Evolutionary conservation across 2,329 filamentous ascomycete species (phyloP), one percentile per base, ranked within the genome.

Genomic region (Diaporthe sp.): DNA sequence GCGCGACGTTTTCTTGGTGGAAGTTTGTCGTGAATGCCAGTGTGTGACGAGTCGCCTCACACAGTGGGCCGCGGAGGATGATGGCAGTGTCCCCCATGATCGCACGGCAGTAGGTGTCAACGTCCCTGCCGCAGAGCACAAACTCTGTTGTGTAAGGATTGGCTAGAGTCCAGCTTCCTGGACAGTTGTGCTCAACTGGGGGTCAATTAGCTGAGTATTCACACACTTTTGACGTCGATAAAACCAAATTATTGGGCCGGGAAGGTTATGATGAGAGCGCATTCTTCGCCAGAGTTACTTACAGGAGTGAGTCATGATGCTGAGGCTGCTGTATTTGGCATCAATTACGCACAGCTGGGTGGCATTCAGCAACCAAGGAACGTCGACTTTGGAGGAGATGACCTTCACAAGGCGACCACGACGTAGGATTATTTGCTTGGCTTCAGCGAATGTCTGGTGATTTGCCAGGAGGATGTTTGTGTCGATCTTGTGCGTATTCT

Each of bases 401-500:
- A 71, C 49, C 6, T 55, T 57, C 4, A 71, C 49, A 31, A 55
- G 49, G 8, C 31, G 67, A 22, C 22, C 67, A 12, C n/a, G 67
- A 12, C 67, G 67, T 12, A 71, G 22, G 8, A 71, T 44, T 3
- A 42, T 25, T 7, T 44, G 10, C 28, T 42, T 55, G 1, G n/a
- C 67, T 25, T 57, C 67, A 5, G 13, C n/a, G 8, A 71, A 31
- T 8, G 22, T 25, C n/a, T 42, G 67, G 15, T 34, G 46, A 22
- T 57, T 71, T 1, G 49, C 12, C 49, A 71, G 12, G 34, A 71
- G 49, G 4, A 71, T 31, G n/a, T 57, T 71, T 25, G 46, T 71
- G 2, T 39, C 15, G n/a, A 71, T 39, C 9, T 71, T 22, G 2
- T 53, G 49, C 17, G n/a, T 15, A 3, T 13, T 8, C 2, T 34